These are phyloP conservation scores for Phytophthora vignae DNA, from an alignment of 352 stramenopile species.

Conservation along the genomic window DNA sequence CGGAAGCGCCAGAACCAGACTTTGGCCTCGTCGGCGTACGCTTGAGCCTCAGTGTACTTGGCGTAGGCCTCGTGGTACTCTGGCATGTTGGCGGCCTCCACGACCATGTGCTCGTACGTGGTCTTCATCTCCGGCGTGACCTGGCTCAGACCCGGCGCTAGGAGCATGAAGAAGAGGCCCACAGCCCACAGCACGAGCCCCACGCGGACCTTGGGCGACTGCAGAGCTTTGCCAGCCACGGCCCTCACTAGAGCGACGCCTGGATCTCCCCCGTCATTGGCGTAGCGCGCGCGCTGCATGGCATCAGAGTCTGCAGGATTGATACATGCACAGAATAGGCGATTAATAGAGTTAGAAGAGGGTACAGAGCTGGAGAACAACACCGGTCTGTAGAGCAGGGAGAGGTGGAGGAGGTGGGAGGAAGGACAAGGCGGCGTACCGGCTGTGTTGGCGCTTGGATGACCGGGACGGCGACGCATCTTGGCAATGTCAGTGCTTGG, in stretches of 20 bases:
- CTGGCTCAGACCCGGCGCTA: conserved; percentile 60
- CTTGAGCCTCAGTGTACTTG: conserved; percentile 60
- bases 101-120: conserved; percentile 78
- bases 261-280: conserved; percentile 42
- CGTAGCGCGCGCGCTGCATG: conserved; percentile 36
- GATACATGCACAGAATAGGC: conserved; percentile 6
- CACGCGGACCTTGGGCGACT: conserved; percentile 74
- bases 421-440: conserved; percentile 18
- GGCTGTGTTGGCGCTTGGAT: conserved; percentile 23
- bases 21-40: conserved; percentile 72
- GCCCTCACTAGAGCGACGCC: conserved; percentile 62
- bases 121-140: conserved; percentile 83
- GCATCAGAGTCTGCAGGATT: conserved; percentile 32
- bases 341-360: conserved; percentile 20
- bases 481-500: conserved; percentile 6
- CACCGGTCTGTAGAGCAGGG: conserved; percentile 7
- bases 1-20: conserved; percentile 91
- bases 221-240: conserved; percentile 56
- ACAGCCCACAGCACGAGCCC: conserved; percentile 72
- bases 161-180: conserved; percentile 88
- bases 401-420: conserved; percentile 1
- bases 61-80: conserved; percentile 79
- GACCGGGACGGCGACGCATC: conserved; percentile 45
- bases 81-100: conserved; percentile 80
- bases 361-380: conserved; percentile 1